These are phyloP conservation scores for Candida nanaspora DNA, from an alignment of 805 yeast genomes.

Conservation along the genomic window DNA sequence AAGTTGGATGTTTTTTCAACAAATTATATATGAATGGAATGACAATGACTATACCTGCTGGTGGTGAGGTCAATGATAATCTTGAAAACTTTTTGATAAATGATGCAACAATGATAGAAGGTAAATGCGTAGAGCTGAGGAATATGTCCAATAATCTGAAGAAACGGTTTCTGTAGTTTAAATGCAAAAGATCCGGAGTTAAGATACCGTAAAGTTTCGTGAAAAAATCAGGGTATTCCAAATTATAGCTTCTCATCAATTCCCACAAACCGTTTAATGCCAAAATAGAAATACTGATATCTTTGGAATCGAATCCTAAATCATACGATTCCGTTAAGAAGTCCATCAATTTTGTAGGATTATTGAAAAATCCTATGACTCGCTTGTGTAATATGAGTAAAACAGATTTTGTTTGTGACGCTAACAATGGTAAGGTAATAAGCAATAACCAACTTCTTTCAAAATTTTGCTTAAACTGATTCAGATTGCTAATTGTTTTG, in stretches of 20 bases:
- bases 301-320: slow-evolving; percentile 25
- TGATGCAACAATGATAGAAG: slow-evolving; percentile 78
- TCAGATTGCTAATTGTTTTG: slow-evolving; percentile 24
- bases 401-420: slow-evolving; percentile 59
- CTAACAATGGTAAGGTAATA: slow-evolving; percentile 36
- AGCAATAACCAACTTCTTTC: slow-evolving; percentile 62
- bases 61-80: slow-evolving; percentile 69
- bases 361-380: slow-evolving; percentile 70
- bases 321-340: slow-evolving; percentile 84
- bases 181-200: slow-evolving; percentile 68
- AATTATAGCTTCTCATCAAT: slow-evolving; percentile 70
- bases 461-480: slow-evolving; percentile 51
- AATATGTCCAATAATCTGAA: slow-evolving; percentile 82
- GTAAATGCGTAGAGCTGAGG: slow-evolving; percentile 78
- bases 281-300: slow-evolving; percentile 39
- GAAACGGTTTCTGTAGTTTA: slow-evolving; percentile 78
- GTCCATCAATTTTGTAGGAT: slow-evolving; percentile 86
- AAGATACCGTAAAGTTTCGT: slow-evolving; percentile 73
- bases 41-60: slow-evolving; percentile 79
- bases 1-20: slow-evolving; percentile 85
- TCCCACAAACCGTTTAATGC: slow-evolving; percentile 85
- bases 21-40: slow-evolving; percentile 90
- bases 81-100: slow-evolving; percentile 80
- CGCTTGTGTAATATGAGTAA: slow-evolving; percentile 73
- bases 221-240: slow-evolving; percentile 90